phyloP scores from a whole-genome alignment of 495 filamentous ascomycete genomes.

The Penicillium macrosclerotiorum region DNA sequence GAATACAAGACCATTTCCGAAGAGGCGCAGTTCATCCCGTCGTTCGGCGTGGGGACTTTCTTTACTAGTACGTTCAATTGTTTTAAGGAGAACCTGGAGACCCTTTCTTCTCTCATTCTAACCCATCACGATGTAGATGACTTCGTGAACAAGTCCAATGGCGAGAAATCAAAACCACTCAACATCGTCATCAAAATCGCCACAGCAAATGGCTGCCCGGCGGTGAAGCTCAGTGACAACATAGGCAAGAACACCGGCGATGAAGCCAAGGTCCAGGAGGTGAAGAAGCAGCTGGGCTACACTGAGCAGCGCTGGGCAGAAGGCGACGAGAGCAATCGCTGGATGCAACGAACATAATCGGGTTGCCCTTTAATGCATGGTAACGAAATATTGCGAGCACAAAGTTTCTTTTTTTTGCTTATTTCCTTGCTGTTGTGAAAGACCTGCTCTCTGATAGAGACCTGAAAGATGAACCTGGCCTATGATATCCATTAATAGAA shows the following conservation, averaged over 20 bases:
- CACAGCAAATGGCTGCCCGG: slow-evolving; percentile 75
- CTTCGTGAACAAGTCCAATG: slow-evolving; percentile 63
- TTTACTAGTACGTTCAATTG: slow-evolving; percentile 67
- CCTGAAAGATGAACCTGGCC: background rate
- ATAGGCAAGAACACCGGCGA: slow-evolving; percentile 95
- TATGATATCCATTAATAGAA: slow-evolving; percentile 18
- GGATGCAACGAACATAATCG: slow-evolving; percentile 49
- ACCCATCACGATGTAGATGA: slow-evolving; percentile 58
- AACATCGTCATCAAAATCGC: slow-evolving; percentile 98
- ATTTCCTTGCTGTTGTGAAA: slow-evolving; percentile 21
- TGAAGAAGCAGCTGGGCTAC: slow-evolving; percentile 84
- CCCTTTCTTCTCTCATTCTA: background rate
- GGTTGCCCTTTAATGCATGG: background rate
- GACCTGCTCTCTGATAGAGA: background rate
- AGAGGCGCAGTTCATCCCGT: slow-evolving; percentile 72
- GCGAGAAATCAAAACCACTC: slow-evolving; percentile 83
- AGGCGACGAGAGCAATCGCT: slow-evolving; percentile 81
- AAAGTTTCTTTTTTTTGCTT: background rate
- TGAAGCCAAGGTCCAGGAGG: slow-evolving; percentile 68
- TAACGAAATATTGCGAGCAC: background rate
- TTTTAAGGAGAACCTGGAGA: background rate
- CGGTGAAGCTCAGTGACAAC: slow-evolving; percentile 96
- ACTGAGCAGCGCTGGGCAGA: slow-evolving; percentile 77
- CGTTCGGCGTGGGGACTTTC: slow-evolving; percentile 92
- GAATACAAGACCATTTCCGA: slow-evolving; percentile 84